Evolutionary conservation across 805 yeast genomes (phyloP), one percentile per base, ranked within the genome.

Genomic region (Metschnikowia orientalis): DNA sequence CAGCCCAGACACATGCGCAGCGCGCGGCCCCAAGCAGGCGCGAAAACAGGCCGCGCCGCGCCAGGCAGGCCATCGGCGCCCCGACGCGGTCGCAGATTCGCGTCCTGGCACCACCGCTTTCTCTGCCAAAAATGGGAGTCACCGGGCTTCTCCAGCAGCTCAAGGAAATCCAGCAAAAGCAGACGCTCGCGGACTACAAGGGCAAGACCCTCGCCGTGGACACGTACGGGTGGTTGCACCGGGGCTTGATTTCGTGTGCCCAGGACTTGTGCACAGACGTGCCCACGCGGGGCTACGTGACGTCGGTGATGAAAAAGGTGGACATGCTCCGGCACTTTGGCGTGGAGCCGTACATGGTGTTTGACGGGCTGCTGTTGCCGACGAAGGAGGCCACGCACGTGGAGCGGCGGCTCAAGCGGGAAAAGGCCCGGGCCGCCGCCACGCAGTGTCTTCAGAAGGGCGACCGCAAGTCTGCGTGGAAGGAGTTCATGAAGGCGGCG

Each of bases 201-300:
- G 96, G 95, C 1, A 69, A 79, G 48, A 77, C 83, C 0, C 61
- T 89, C 26, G 99, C 95, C 0, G 80, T 92, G n/a, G 99, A 92
- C 53, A 89, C 95, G 0, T 92, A 87, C 51, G 88, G 96, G 1
- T 92, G 99, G 99, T 72, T 92, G 4, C 99, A 92, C 58, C 75
- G 85, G 42, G 89, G 92, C 4, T 79, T 85, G 3, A 73, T 80
- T 31, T 65, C 86, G 11, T 89, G 97, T 58, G 83, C 97, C 0
- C 76, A 73, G 57, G 95, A 92, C 30, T 61, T 92, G 28, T 86
- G 87, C 6, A 63, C 73, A 32, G 84, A 75, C 8, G 56, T 61
- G 31, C 86, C 88, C 1, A 86, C 97, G 0, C 65, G 69, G n/a
- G 71, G 75, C 49, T 84, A 83, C 53, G 56, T 90, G 23, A 77